Evolutionary conservation across 1,284 basidiomycete species (phyloP).

Genomic region (Retiboletus flavoniger): DNA sequence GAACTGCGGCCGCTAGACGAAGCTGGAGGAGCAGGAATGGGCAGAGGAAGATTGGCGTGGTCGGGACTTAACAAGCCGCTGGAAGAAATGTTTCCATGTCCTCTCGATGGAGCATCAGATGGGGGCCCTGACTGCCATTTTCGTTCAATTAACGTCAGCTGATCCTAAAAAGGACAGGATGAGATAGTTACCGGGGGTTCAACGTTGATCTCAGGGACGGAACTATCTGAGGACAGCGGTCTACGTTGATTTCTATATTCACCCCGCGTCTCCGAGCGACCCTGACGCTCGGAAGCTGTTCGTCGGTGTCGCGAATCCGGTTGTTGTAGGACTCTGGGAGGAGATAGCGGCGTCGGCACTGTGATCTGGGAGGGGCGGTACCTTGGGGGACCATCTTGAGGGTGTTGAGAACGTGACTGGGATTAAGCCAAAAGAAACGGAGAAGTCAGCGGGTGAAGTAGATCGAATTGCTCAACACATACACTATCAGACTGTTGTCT

Average conservation of each 20-base stretch:
- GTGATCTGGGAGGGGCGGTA: conserved; percentile 26
- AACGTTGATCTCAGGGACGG: conserved; percentile 35
- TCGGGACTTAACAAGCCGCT: conserved; percentile 31
- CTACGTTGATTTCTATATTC: conserved; percentile 24
- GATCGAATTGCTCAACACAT: conserved; percentile 2
- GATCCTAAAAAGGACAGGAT: conserved; percentile 8
- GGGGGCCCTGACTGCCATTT: conserved; percentile 30
- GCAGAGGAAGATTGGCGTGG: conserved; percentile 31
- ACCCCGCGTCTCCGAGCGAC: conserved; percentile 24
- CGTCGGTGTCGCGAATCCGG: conserved; percentile 22
- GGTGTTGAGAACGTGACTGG: conserved; percentile 24
- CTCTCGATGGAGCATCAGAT: conserved; percentile 36
- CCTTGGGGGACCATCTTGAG: conserved; percentile 11
- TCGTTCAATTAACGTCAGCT: conserved; percentile 17
- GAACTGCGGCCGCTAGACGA: conserved; percentile 5
- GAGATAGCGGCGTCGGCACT: conserved; percentile 31
- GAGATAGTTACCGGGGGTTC: conserved; percentile 31
- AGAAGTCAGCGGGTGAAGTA: conserved; percentile 3
- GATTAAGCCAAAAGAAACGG: not conserved
- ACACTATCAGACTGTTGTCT: conserved; percentile 33
- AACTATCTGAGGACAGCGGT: conserved; percentile 33
- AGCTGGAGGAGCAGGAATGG: conserved; percentile 19
- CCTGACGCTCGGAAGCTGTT: conserved; percentile 29
- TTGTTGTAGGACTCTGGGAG: conserved; percentile 21
- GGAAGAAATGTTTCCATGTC: conserved; percentile 13